These are phyloP conservation scores for Westerdykella aurantiaca DNA, from an alignment of 2,329 filamentous ascomycete genomes.

Conservation along the genomic window DNA sequence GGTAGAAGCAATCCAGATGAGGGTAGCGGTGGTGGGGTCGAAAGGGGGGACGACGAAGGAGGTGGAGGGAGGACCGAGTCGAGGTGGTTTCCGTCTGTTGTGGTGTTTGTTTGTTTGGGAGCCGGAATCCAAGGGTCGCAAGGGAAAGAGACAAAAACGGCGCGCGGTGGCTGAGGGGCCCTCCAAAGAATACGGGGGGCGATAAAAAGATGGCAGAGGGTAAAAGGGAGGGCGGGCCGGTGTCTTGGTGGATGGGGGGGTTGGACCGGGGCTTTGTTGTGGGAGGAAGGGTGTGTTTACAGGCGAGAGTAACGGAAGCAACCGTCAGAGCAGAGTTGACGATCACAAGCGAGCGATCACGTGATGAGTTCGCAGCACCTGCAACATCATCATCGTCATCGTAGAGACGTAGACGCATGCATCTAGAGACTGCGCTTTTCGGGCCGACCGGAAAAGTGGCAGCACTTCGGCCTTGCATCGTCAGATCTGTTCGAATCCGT, in stretches of 20 bases:
- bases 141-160: conserved; percentile 5
- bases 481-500: too few species aligned
- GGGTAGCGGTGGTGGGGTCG: background rate
- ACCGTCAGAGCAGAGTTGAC: conserved; percentile 1
- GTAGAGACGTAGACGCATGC: too few species aligned
- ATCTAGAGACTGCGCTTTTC: too few species aligned
- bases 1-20: conserved; percentile 1
- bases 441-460: too few species aligned
- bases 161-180: background rate
- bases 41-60: background rate
- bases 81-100: background rate
- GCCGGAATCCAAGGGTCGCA: conserved; percentile 3
- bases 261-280: conserved; percentile 21
- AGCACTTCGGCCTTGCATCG: too few species aligned
- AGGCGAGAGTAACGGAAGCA: conserved; percentile 16
- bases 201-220: conserved; percentile 12
- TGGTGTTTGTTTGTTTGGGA: conserved; percentile 14
- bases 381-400: too few species aligned
- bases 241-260: conserved; percentile 8
- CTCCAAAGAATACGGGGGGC: conserved; percentile 10
- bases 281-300: conserved; percentile 14
- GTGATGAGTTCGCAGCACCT: too few species aligned
- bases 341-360: too few species aligned
- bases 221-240: conserved; percentile 10
- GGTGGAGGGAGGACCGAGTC: conserved; percentile 1